These are phyloP conservation scores for Fremontodendron californicum DNA, from an alignment of 345 rosid species.

Conservation along the genomic window DNA sequence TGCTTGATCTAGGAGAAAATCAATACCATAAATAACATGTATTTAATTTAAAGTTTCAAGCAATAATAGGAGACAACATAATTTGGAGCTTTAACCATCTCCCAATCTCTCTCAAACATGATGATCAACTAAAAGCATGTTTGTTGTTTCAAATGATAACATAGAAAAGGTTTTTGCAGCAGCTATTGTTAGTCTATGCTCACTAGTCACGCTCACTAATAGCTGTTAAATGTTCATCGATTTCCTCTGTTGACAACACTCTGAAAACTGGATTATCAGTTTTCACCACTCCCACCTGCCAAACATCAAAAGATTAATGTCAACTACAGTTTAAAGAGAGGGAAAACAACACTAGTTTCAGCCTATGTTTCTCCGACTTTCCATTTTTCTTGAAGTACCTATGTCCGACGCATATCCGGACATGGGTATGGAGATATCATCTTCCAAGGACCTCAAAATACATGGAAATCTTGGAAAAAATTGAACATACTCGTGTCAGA, in stretches of 20 bases:
- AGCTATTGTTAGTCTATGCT: background rate
- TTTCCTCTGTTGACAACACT: conserved; percentile 59
- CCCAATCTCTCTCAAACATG: background rate
- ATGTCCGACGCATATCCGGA: too few species aligned
- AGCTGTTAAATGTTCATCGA: conserved; percentile 81
- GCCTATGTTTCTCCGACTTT: too few species aligned
- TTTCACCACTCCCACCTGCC: conserved; percentile 79
- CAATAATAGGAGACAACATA: background rate
- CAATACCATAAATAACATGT: background rate
- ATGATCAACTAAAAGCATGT: background rate
- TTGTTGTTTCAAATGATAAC: background rate
- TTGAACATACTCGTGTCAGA: too few species aligned
- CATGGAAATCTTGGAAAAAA: too few species aligned
- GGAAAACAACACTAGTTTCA: background rate
- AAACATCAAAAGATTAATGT: conserved; percentile 16
- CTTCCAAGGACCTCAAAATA: too few species aligned
- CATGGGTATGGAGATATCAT: too few species aligned
- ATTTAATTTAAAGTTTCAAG: background rate
- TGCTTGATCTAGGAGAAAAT: background rate
- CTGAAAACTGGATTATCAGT: conserved; percentile 53
- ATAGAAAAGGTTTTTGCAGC: background rate
- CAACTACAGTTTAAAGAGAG: background rate
- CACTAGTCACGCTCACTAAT: conserved; percentile 73
- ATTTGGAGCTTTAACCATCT: background rate
- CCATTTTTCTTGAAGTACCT: too few species aligned